Evolutionary conservation across 2,329 filamentous ascomycete genomes (phyloP).

Genomic region (Colletotrichum navitas): DNA sequence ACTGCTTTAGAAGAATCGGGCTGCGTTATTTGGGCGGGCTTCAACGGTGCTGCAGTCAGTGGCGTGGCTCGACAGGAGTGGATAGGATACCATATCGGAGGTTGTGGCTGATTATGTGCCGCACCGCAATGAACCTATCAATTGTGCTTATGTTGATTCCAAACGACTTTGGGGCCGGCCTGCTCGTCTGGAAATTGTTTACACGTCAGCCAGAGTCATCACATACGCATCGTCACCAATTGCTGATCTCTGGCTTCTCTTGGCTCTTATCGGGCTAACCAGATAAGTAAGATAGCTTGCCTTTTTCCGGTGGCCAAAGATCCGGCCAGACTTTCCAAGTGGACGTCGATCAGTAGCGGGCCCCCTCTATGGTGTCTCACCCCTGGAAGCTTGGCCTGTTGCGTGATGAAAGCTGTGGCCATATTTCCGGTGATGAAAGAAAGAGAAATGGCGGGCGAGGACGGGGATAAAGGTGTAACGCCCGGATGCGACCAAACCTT

Average conservation of each 20-base stretch:
- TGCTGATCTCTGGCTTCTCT: not conserved
- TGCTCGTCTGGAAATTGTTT: not conserved
- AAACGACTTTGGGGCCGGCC: not conserved
- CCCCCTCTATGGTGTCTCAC: constrained; percentile 23
- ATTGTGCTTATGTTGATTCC: too few relatives aligned
- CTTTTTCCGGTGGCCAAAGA: constrained; percentile 27
- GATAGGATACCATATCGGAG: not conserved
- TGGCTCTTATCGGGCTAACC: not conserved
- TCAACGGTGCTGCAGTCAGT: constrained; percentile 4
- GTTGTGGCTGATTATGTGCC: not conserved
- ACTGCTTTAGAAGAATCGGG: not conserved
- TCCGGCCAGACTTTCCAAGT: constrained; percentile 18
- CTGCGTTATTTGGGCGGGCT: not conserved
- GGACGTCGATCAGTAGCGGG: constrained; percentile 9
- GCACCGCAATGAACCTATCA: not conserved
- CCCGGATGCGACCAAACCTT: constrained; percentile 26
- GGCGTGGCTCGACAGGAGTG: not conserved
- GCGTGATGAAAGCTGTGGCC: not conserved
- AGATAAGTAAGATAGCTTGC: constrained; percentile 2
- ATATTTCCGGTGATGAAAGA: constrained; percentile 13
- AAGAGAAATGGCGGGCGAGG: not conserved
- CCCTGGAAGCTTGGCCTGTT: not conserved
- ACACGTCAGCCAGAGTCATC: not conserved
- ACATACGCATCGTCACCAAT: not conserved
- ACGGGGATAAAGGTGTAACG: constrained; percentile 8